Evolutionary conservation across 345 rosid species (phyloP).

Genomic region (Fremontodendron californicum): DNA sequence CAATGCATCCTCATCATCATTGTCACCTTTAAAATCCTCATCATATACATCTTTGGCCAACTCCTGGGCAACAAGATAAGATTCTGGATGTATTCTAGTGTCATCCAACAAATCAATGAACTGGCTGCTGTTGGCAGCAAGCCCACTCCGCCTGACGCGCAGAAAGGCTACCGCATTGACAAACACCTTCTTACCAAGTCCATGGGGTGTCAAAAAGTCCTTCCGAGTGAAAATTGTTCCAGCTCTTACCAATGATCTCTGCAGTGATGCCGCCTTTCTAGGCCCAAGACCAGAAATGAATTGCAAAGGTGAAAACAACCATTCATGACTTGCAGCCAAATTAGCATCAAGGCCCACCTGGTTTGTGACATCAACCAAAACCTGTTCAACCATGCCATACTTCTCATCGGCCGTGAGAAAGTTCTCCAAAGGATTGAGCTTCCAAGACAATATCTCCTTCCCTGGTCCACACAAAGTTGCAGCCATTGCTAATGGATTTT

Average conservation of each 20-base stretch:
- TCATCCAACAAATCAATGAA: constrained; percentile 94
- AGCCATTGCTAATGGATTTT: constrained; percentile 93
- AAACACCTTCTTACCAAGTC: constrained; percentile 89
- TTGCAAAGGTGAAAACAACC: constrained; percentile 90
- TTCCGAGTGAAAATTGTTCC: constrained; percentile 89
- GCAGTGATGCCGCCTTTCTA: constrained; percentile 92
- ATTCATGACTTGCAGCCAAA: constrained; percentile 87
- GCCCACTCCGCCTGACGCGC: constrained; percentile 90
- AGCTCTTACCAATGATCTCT: constrained; percentile 85
- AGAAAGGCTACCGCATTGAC: constrained; percentile 90
- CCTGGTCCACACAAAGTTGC: constrained; percentile 93
- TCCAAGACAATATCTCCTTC: constrained; percentile 95
- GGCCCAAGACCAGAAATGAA: constrained; percentile 97
- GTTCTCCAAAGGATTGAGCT: constrained; percentile 66
- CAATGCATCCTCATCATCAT: constrained; percentile 86
- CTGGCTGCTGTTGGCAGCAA: constrained; percentile 91
- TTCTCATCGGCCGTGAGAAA: constrained; percentile 86
- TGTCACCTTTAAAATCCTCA: constrained; percentile 62
- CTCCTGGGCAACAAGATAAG: constrained; percentile 84
- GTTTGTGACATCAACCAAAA: constrained; percentile 87
- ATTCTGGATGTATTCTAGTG: constrained; percentile 97
- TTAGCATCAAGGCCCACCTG: constrained; percentile 95
- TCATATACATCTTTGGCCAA: constrained; percentile 86
- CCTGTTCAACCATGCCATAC: constrained; percentile 85
- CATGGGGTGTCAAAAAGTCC: constrained; percentile 67